Percentiles rank a stretch among this genome's conserved stretches.
phyloP scores from a whole-genome alignment of 441 rosid species.

The Adansonia gregorii region DNA sequence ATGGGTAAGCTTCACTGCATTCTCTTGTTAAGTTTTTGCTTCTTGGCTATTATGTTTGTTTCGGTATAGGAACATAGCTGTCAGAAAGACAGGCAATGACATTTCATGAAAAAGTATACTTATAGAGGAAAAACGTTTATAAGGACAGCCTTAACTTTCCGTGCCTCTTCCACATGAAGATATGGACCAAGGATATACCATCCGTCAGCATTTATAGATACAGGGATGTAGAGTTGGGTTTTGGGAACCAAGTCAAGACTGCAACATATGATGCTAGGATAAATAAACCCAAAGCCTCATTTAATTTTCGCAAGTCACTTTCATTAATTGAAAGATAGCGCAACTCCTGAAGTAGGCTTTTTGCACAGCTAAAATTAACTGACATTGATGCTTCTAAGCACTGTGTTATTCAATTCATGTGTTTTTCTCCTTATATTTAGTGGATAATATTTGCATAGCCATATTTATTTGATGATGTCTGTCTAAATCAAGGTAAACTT shows the following conservation, averaged over 20 bases:
- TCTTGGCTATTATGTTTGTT: not conserved
- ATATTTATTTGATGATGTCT: not conserved
- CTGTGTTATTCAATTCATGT: not conserved
- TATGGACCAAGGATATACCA: not conserved
- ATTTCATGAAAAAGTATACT: not conserved
- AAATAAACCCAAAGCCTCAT: not conserved
- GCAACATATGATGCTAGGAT: not conserved
- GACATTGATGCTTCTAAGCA: not conserved
- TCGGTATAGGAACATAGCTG: not conserved
- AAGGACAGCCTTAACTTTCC: not conserved
- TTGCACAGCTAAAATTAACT: not conserved
- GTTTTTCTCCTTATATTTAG: not conserved
- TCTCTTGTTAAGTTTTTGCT: conserved; percentile 3
- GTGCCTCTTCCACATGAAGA: not conserved
- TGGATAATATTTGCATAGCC: not conserved
- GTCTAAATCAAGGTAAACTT: not conserved
- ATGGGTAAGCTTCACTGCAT: conserved; percentile 68
- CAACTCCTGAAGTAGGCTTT: not conserved
- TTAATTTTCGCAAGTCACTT: not conserved
- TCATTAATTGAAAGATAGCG: not conserved
- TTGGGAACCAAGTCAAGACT: not conserved
- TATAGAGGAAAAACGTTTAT: not conserved
- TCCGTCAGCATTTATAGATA: not conserved
- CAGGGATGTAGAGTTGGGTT: not conserved
- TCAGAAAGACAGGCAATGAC: not conserved